Evolutionary conservation across 1,284 basidiomycete species (phyloP).

Genomic region (Rhodofomes roseus): DNA sequence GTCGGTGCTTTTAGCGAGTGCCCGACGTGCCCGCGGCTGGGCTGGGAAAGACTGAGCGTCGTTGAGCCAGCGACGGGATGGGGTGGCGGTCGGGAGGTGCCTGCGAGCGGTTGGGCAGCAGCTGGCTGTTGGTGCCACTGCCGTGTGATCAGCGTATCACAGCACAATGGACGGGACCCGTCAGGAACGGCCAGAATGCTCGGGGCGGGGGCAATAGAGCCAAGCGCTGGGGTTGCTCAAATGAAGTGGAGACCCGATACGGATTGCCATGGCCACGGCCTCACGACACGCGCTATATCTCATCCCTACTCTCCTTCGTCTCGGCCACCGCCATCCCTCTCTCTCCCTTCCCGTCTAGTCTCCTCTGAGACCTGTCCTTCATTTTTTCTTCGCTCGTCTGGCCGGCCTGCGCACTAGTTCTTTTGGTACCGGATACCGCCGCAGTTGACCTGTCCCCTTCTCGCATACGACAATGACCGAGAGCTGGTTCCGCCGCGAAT

Average conservation of each 20-base stretch:
- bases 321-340: conserved; percentile 16
- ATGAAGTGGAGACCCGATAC: background rate
- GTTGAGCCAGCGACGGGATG: too few relatives aligned
- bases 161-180: background rate
- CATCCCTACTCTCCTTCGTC: background rate
- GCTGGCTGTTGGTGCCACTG: too few relatives aligned
- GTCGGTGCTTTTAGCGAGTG: too few relatives aligned
- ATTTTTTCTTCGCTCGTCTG: conserved; percentile 39
- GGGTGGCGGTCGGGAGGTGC: too few relatives aligned
- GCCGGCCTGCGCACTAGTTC: conserved; percentile 43
- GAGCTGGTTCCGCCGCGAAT: conserved; percentile 69
- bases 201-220: background rate
- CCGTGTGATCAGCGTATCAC: background rate
- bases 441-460: conserved; percentile 19
- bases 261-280: conserved; percentile 19
- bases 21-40: too few relatives aligned
- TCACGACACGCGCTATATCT: background rate
- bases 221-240: background rate
- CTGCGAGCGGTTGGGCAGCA: too few relatives aligned
- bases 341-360: conserved; percentile 22
- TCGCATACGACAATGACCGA: conserved; percentile 47
- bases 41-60: too few relatives aligned
- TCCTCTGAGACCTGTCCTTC: conserved; percentile 24
- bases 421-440: conserved; percentile 25
- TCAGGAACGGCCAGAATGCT: background rate